Conservation (phyloP, 2,329 filamentous ascomycete species). For the Exophiala aquamarina region DNA sequence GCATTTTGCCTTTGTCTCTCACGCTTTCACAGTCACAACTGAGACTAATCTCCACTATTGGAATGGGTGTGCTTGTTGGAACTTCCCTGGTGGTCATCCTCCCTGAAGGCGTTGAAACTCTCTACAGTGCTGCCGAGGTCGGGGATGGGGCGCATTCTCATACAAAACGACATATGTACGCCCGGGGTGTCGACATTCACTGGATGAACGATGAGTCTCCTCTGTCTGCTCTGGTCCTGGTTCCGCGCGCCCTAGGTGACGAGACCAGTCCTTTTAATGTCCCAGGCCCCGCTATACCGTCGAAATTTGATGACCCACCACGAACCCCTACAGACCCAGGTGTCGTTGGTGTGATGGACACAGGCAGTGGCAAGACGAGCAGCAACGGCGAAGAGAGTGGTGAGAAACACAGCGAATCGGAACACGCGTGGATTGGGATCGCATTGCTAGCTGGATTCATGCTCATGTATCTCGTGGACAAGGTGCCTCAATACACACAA, state of each 20-base stretch:
- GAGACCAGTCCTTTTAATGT: slow-evolving; percentile 25
- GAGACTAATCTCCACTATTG: slow-evolving; percentile 85
- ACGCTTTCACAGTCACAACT: slow-evolving; percentile 82
- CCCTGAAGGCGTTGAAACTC: slow-evolving; percentile 89
- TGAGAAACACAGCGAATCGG: slow-evolving; percentile 48
- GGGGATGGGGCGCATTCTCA: slow-evolving; percentile 26
- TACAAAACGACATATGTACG: slow-evolving; percentile 33
- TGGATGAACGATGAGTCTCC: slow-evolving; percentile 27
- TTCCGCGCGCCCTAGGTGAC: slow-evolving; percentile 9
- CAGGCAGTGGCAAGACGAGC: slow-evolving; percentile 29
- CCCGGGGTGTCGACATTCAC: slow-evolving; percentile 30
- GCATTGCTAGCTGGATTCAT: slow-evolving; percentile 86
- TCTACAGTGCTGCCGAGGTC: slow-evolving; percentile 59
- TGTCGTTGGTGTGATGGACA: slow-evolving; percentile 27
- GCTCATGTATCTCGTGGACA: slow-evolving; percentile 95
- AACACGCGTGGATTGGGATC: slow-evolving; percentile 79
- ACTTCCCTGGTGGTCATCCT: slow-evolving; percentile 97
- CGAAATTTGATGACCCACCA: slow-evolving; percentile 24
- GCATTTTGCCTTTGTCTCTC: slow-evolving; percentile 86
- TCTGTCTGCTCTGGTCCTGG: neutral
- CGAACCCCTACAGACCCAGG: slow-evolving; percentile 30
- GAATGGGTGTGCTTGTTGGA: slow-evolving; percentile 89
- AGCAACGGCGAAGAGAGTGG: slow-evolving; percentile 40
- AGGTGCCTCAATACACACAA: slow-evolving; percentile 71
- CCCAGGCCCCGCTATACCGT: slow-evolving; percentile 34